Evolutionary conservation across 2,329 filamentous ascomycete genomes (phyloP).

Genomic region (Fusarium tjaetaba): DNA sequence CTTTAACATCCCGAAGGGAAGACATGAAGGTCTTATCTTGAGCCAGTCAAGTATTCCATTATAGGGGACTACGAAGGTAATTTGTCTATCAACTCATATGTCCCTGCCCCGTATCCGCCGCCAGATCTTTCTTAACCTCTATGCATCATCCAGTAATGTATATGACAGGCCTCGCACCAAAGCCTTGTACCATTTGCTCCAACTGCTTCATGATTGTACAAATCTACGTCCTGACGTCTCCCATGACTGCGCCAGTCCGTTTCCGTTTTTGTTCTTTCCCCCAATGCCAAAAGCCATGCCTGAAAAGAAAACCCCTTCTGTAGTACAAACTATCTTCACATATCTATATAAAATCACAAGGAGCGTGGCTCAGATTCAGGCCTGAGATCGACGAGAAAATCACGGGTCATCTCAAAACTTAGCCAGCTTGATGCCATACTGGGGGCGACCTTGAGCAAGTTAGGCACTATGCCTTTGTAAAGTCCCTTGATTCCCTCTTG

Average conservation of each 20-base stretch:
- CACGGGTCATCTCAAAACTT: slow-evolving; percentile 92
- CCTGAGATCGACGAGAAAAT: slow-evolving; percentile 77
- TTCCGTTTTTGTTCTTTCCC: slow-evolving; percentile 7
- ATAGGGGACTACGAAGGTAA: background rate
- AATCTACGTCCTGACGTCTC: slow-evolving; percentile 21
- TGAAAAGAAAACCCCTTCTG: background rate
- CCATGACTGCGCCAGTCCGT: slow-evolving; percentile 19
- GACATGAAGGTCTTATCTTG: background rate
- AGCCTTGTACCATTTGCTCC: slow-evolving; percentile 5
- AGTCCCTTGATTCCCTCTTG: slow-evolving; percentile 87
- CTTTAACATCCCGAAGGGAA: background rate
- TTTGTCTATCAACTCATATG: slow-evolving; percentile 38
- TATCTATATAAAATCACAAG: slow-evolving; percentile 38
- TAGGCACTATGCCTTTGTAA: slow-evolving; percentile 96
- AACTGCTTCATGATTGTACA: slow-evolving; percentile 28
- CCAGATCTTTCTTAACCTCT: slow-evolving; percentile 8
- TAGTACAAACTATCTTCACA: slow-evolving; percentile 33
- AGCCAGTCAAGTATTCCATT: background rate
- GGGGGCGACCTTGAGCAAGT: slow-evolving; percentile 94
- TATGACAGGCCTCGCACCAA: slow-evolving; percentile 1
- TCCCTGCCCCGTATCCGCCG: slow-evolving; percentile 10
- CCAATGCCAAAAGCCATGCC: slow-evolving; percentile 3
- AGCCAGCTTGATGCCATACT: slow-evolving; percentile 99
- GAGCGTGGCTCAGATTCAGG: slow-evolving; percentile 49
- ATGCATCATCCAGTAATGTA: slow-evolving; percentile 12